phyloP scores from a whole-genome alignment of 1,284 basidiomycete species.

The Paramarasmius palmivorus region DNA sequence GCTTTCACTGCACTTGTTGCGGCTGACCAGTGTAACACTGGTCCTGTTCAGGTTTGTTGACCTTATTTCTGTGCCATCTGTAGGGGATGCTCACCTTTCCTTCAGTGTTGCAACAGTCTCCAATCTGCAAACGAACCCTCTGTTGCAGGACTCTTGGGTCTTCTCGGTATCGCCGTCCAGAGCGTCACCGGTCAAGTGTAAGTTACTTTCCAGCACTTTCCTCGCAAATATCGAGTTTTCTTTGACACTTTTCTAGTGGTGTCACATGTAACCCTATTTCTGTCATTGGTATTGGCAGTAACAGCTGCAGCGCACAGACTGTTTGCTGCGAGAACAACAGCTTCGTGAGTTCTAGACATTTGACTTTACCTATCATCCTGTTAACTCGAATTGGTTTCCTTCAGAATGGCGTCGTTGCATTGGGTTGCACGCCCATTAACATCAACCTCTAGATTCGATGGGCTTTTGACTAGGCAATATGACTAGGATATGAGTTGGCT shows the following conservation, averaged over 20 bases:
- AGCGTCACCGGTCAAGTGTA: not conserved
- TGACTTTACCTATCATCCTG: not conserved
- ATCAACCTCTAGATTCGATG: not conserved
- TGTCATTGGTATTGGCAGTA: not conserved
- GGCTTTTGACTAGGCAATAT: too few relatives aligned
- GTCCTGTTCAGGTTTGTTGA: not conserved
- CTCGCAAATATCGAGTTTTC: too few relatives aligned
- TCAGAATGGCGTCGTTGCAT: not conserved
- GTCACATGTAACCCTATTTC: not conserved
- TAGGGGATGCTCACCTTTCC: not conserved
- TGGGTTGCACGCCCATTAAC: constrained; percentile 1
- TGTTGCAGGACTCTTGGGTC: not conserved
- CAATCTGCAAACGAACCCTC: not conserved
- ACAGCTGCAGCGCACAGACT: not conserved
- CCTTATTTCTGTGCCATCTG: not conserved
- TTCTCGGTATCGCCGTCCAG: not conserved
- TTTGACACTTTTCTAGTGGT: too few relatives aligned
- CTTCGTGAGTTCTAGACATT: not conserved
- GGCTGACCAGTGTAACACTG: not conserved
- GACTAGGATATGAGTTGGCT: too few relatives aligned
- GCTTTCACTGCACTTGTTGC: not conserved
- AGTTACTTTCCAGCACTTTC: too few relatives aligned
- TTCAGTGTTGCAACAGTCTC: not conserved
- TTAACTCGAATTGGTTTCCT: too few relatives aligned
- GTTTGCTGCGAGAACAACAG: not conserved